A percentile compares a stretch with the other conserved stretches of the same genome.
Evolutionary conservation across 1,284 basidiomycete species (phyloP).

Genomic region (Apiotrichum gamsii): DNA sequence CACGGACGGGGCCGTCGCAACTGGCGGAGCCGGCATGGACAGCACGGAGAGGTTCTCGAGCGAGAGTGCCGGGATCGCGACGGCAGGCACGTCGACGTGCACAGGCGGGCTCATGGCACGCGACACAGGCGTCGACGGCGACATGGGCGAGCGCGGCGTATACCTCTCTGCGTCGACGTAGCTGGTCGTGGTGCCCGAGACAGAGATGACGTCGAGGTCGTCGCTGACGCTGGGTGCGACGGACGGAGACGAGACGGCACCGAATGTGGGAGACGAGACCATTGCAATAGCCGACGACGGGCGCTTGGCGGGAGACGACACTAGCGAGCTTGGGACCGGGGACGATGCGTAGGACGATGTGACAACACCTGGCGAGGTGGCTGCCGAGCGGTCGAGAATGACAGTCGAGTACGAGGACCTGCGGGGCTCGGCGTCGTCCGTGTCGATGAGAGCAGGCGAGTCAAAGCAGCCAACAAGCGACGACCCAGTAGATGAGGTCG

Average conservation of each 20-base stretch:
- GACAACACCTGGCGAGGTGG: neutral
- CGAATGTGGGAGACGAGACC: neutral
- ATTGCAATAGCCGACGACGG: neutral
- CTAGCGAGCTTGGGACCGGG: neutral
- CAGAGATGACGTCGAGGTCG: slow-evolving; percentile 11
- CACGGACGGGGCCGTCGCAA: neutral
- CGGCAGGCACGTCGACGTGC: neutral
- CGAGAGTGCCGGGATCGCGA: neutral
- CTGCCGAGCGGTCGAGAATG: neutral
- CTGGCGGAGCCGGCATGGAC: neutral
- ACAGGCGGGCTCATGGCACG: slow-evolving; percentile 2
- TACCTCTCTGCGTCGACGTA: slow-evolving; percentile 18
- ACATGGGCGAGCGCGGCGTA: slow-evolving; percentile 9
- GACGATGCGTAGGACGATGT: neutral
- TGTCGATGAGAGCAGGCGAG: no score
- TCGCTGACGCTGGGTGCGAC: neutral
- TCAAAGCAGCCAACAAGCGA: no score
- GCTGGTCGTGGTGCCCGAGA: slow-evolving; percentile 6
- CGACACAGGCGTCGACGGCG: slow-evolving; percentile 1
- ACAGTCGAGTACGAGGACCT: no score
- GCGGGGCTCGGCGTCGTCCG: neutral
- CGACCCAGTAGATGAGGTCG: no score
- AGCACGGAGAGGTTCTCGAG: neutral
- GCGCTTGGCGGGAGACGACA: slow-evolving; percentile 1
- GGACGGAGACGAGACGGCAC: neutral